phyloP scores from a whole-genome alignment of 148 eudicot species.

The Persicaria maculosa region DNA sequence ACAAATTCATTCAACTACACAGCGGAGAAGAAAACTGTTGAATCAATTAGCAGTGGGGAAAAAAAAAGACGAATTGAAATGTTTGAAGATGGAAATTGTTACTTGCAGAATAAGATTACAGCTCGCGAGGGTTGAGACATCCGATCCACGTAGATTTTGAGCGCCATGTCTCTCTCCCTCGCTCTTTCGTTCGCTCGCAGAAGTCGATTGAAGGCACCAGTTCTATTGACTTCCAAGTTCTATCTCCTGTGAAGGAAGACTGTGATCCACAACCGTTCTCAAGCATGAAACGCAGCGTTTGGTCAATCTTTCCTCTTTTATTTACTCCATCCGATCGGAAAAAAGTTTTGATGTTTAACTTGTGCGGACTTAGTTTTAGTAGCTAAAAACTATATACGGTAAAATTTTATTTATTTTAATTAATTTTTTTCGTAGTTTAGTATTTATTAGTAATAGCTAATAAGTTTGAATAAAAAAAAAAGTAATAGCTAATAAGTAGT shows the following conservation, averaged over 20 bases:
- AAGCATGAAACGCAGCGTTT: neutral
- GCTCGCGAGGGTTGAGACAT: slow-evolving; percentile 82
- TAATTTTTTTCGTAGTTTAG: too few species aligned
- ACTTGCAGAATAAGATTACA: slow-evolving; percentile 71
- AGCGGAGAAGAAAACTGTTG: neutral
- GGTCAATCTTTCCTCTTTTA: neutral
- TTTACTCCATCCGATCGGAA: too few species aligned
- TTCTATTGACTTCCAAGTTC: neutral
- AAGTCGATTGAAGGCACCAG: neutral
- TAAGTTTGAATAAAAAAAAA: too few species aligned
- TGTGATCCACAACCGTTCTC: neutral
- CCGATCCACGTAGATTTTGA: slow-evolving; percentile 57
- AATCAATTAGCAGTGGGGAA: neutral
- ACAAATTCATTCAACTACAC: neutral
- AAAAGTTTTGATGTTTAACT: too few species aligned
- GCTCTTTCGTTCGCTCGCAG: neutral
- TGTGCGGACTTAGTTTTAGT: too few species aligned
- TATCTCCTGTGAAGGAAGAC: neutral
- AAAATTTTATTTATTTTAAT: too few species aligned
- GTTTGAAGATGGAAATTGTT: slow-evolving; percentile 1
- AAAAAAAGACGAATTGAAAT: neutral
- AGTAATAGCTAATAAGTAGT: too few species aligned
- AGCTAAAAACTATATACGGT: too few species aligned
- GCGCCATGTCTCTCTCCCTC: slow-evolving; percentile 31
- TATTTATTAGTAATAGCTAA: too few species aligned